Evolutionary conservation across 768 basidiomycete species (phyloP), one percentile per base, ranked within the genome.

Genomic region (Mycena kentingensis): DNA sequence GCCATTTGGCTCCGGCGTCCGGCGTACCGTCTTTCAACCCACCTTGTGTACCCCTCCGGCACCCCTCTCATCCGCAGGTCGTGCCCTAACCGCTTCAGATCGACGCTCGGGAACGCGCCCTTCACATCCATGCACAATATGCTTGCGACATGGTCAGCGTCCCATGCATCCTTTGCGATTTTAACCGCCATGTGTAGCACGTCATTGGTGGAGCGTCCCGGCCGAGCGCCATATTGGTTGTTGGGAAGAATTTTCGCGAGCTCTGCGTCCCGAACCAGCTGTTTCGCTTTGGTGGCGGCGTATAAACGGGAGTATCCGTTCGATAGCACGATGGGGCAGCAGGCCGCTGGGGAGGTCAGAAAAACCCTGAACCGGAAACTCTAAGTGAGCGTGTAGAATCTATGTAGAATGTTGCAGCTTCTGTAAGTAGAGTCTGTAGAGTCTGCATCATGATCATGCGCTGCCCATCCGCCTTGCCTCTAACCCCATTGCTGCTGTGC

Each of bases 321-420:
- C 10, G 67, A 45, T 1, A 74, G 65, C 0, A 63, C 58, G 8
- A 73, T 68, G 0, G 69, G 74, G 10, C 70, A 55, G 54, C 65
- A 71, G 2, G 70, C 65, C 19, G 66, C 67, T 3, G 72, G 65
- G 0, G 58, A 50, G 5, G 62, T 42, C n/a, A n/a, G n/a, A n/a
- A n/a, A n/a, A n/a, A n/a, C n/a, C n/a, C n/a, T n/a, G n/a, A n/a
- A n/a, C n/a, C n/a, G n/a, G n/a, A n/a, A n/a, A n/a, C n/a, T n/a
- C n/a, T n/a, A n/a, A n/a, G n/a, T n/a, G n/a, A n/a, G n/a, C n/a
- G n/a, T n/a, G n/a, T n/a, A n/a, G n/a, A n/a, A n/a, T n/a, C n/a
- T n/a, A n/a, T n/a, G n/a, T n/a, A n/a, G n/a, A n/a, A n/a, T n/a
- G n/a, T n/a, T n/a, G n/a, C n/a, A n/a, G n/a, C n/a, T n/a, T n/a